Percentiles rank a stretch among this genome's conserved stretches.
These are phyloP conservation scores for Fusarium torreyae DNA, from an alignment of 2,329 filamentous ascomycete genomes.

Conservation along the genomic window DNA sequence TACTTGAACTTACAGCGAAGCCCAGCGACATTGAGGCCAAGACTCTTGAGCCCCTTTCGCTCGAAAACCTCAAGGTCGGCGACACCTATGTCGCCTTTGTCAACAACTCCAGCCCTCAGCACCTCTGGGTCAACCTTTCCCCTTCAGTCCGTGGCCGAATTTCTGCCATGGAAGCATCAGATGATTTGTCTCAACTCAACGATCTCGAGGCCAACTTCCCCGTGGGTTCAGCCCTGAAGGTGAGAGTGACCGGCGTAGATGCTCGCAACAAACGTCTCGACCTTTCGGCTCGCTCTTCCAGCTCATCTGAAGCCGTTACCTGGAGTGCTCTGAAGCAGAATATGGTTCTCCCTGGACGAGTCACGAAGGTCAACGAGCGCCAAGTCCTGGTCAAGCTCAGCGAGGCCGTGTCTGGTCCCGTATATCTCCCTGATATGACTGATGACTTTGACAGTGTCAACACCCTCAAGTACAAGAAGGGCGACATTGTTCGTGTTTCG, in stretches of 20 bases:
- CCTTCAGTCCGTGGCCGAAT: constrained; percentile 90
- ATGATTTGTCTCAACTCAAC: constrained; percentile 84
- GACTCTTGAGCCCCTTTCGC: constrained; percentile 68
- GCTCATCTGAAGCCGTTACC: constrained; percentile 64
- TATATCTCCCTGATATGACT: constrained; percentile 85
- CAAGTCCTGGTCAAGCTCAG: constrained; percentile 89
- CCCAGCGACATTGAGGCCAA: constrained; percentile 72
- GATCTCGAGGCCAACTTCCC: constrained; percentile 87
- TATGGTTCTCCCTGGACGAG: constrained; percentile 84
- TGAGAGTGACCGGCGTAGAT: constrained; percentile 83
- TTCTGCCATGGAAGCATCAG: constrained; percentile 85
- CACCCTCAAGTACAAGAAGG: constrained; percentile 81
- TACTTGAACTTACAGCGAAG: constrained; percentile 91
- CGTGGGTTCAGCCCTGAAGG: constrained; percentile 87
- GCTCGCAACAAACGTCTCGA: constrained; percentile 82
- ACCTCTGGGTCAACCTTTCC: constrained; percentile 91
- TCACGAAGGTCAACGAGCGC: constrained; percentile 89
- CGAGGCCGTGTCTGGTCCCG: constrained; percentile 82
- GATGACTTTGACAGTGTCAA: constrained; percentile 90
- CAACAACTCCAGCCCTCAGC: constrained; percentile 87
- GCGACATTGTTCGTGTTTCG: constrained; percentile 90
- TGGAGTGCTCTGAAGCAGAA: constrained; percentile 82
- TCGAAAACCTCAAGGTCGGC: constrained; percentile 81
- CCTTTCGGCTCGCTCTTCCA: constrained; percentile 81
- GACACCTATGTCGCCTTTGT: constrained; percentile 85